These are phyloP conservation scores for Vitis labrusca DNA, from an alignment of 164 flowering plant genomes.

Conservation along the genomic window DNA sequence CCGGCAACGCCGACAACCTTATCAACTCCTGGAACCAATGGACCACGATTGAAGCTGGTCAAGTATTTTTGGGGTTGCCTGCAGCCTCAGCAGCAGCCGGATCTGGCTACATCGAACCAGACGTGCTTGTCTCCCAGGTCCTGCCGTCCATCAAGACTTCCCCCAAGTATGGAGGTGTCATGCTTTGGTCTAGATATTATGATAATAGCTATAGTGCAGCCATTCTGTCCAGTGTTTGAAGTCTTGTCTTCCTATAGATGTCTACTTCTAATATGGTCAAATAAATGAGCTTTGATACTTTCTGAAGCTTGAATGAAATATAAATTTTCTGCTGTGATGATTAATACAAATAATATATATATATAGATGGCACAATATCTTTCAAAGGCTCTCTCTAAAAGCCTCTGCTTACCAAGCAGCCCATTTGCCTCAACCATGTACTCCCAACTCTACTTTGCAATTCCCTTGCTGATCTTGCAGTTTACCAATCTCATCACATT, in stretches of 20 bases:
- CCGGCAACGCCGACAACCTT: neutral
- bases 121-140: neutral
- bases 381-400: no score
- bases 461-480: neutral
- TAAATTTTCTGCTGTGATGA: no score
- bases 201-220: slow-evolving; percentile 12
- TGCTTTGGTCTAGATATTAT: slow-evolving; percentile 17
- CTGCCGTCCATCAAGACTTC: slow-evolving; percentile 13
- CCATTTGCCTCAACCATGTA: no score
- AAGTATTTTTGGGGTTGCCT: slow-evolving; percentile 15
- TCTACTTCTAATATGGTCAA: no score
- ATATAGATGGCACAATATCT: no score
- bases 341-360: no score
- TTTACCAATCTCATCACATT: no score
- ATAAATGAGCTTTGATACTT: no score
- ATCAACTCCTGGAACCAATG: slow-evolving; percentile 17
- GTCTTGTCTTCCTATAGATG: neutral
- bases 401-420: no score
- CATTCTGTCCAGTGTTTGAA: slow-evolving; percentile 15
- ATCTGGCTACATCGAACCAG: slow-evolving; percentile 7
- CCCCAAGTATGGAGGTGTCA: slow-evolving; percentile 25
- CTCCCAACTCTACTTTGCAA: no score
- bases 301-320: no score
- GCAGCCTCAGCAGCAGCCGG: slow-evolving; percentile 9
- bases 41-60: neutral